phyloP scores from a whole-genome alignment of 352 stramenopile genomes.

The Globisporangium radiosum region DNA sequence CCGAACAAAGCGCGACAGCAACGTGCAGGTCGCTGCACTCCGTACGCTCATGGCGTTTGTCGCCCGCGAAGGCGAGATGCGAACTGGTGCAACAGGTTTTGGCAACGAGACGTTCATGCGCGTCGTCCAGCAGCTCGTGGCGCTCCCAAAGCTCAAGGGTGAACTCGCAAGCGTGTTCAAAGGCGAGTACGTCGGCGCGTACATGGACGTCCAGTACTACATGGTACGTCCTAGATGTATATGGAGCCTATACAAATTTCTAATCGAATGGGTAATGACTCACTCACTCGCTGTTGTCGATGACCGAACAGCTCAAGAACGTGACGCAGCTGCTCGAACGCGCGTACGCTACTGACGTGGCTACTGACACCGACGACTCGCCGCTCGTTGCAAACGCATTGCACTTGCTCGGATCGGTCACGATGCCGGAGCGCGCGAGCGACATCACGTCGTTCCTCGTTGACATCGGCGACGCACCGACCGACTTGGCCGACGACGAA shows the following conservation, averaged over 20 bases:
- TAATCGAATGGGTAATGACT: neutral
- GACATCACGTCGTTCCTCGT: slow-evolving; percentile 74
- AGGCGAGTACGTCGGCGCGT: slow-evolving; percentile 77
- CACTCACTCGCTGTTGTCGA: neutral
- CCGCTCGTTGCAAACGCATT: slow-evolving; percentile 63
- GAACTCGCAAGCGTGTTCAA: slow-evolving; percentile 81
- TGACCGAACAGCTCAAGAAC: slow-evolving; percentile 32
- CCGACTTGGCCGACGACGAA: slow-evolving; percentile 23
- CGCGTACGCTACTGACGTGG: slow-evolving; percentile 19
- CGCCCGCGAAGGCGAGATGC: slow-evolving; percentile 60
- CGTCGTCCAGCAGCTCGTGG: slow-evolving; percentile 63
- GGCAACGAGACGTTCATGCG: slow-evolving; percentile 82
- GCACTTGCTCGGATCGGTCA: slow-evolving; percentile 59
- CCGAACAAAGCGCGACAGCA: slow-evolving; percentile 38
- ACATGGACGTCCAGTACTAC: slow-evolving; percentile 86
- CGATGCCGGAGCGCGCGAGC: slow-evolving; percentile 53
- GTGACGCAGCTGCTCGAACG: slow-evolving; percentile 53
- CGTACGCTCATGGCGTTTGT: slow-evolving; percentile 89
- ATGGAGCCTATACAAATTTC: too few relatives aligned
- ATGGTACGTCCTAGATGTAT: slow-evolving; percentile 21
- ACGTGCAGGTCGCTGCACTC: slow-evolving; percentile 69
- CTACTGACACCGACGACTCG: slow-evolving; percentile 30
- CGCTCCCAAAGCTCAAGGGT: slow-evolving; percentile 67
- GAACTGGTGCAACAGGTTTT: slow-evolving; percentile 28
- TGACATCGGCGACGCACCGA: slow-evolving; percentile 19